Evolutionary conservation across 1,139 yeast species (phyloP), one percentile per base, ranked within the genome.

Genomic region (Debaryomycetaceae sp.): DNA sequence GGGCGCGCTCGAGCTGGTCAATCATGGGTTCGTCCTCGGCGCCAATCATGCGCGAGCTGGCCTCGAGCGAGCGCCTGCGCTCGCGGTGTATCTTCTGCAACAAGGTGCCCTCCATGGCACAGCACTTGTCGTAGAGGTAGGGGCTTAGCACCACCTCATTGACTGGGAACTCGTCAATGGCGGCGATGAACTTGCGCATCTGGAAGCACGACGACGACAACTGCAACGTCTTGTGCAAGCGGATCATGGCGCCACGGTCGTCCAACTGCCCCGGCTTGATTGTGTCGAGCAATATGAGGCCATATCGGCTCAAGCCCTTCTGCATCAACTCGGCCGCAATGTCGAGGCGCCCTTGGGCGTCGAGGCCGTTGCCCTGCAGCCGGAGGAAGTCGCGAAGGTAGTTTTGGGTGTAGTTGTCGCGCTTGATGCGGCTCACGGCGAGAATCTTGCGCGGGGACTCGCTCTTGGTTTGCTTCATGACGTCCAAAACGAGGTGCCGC

Each of bases 321-420:
- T 63, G 61, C 43, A 51, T 45, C 17, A 62, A 45, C 36, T 64
- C 49, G 26, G 68, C 40, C 4, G 58, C 47, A 21, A 65, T 45
- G 23, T 51, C 38, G 25, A 66, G 42, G 27, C 56, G 52, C 40
- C 62, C 56, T 31, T 60, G 57, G 10, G 53, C 39, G 36, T 51
- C 56, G 10, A 33, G 34, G 4, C 36, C 33, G 17, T 26, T 25
- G 6, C 30, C 29, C 13, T 33, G 25, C 14, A 23, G 6, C n/a
- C 16, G 19, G 4, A 33, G n/a, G 19, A 20, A 33, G 18, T 33
- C 36, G 13, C 11, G n/a, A 10, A 29, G 22, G 18, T 33, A 33
- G 5, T 33, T 29, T 14, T 27, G 23, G 15, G 34, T 19, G 10
- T 22, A 22, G 13, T 39, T 40, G 15, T 23, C 34, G 3, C 19